A percentile compares a stretch with the other conserved stretches of the same genome.
phyloP scores from a whole-genome alignment of 257 asterid species.

The Ophiorrhiza pumila region DNA sequence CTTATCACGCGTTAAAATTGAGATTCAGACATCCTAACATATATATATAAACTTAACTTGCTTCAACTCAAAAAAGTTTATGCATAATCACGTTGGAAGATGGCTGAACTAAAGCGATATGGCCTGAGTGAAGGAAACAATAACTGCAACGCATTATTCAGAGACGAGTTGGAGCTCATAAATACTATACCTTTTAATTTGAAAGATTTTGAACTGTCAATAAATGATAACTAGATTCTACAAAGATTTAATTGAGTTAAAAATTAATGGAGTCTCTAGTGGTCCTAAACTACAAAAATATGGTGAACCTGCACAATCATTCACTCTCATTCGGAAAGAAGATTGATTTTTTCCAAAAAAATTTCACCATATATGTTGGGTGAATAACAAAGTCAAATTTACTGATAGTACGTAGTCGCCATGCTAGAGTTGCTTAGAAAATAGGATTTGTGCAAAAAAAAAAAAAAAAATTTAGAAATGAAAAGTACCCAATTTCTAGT shows the following conservation, averaged over 20 bases:
- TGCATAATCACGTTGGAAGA: too few relatives aligned
- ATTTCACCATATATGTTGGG: neutral
- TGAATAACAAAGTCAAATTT: neutral
- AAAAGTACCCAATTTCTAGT: too few relatives aligned
- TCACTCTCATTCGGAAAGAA: neutral
- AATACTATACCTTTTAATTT: neutral
- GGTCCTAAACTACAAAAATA: conserved; percentile 18
- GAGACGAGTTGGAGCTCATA: conserved; percentile 5
- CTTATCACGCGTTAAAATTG: too few relatives aligned
- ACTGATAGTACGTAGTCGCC: too few relatives aligned
- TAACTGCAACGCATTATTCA: conserved; percentile 1
- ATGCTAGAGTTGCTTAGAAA: neutral
- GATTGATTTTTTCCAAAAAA: neutral
- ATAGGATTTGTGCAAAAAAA: neutral
- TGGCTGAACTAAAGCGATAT: neutral
- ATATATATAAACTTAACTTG: too few relatives aligned
- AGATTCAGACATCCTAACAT: too few relatives aligned
- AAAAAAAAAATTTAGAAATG: neutral
- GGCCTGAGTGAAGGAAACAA: conserved; percentile 9
- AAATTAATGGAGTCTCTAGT: conserved; percentile 4
- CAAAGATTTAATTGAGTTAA: neutral
- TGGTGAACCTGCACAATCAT: neutral
- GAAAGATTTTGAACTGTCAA: conserved; percentile 1
- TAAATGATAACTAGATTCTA: neutral
- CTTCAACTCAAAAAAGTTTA: too few relatives aligned